Percentiles rank a stretch among this genome's conserved stretches.
phyloP scores from a whole-genome alignment of 306 rosid species.

The Arachis stenosperma region DNA sequence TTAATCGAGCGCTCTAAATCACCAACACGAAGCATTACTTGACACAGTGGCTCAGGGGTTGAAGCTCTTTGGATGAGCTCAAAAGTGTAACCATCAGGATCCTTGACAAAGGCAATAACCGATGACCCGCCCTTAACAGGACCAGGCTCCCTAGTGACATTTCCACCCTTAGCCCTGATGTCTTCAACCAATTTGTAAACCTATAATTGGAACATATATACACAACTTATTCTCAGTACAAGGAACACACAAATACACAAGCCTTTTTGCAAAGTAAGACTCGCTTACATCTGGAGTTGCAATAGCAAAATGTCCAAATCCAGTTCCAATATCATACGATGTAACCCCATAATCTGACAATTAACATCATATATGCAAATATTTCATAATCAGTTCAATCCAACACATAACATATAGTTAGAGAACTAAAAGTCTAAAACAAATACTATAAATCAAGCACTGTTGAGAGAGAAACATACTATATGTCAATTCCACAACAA shows the following conservation, averaged over 20 bases:
- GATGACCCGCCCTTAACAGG: constrained; percentile 80
- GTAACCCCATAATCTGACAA: constrained; percentile 78
- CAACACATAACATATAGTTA: constrained; percentile 2
- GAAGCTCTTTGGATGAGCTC: constrained; percentile 81
- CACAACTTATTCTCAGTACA: constrained; percentile 22
- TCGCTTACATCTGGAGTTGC: constrained; percentile 80
- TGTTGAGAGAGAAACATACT: constrained; percentile 56
- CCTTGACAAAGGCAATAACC: constrained; percentile 85
- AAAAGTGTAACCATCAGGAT: constrained; percentile 90
- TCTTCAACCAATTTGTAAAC: constrained; percentile 80
- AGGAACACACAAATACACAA: constrained; percentile 21
- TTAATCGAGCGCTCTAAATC: constrained; percentile 84
- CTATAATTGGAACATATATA: constrained; percentile 46
- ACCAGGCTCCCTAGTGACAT: constrained; percentile 84
- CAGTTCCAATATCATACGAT: constrained; percentile 88
- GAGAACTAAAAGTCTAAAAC: neutral
- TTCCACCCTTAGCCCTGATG: constrained; percentile 76
- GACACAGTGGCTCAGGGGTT: constrained; percentile 88
- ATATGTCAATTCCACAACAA: constrained; percentile 88
- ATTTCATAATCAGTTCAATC: constrained; percentile 34
- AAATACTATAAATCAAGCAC: constrained; percentile 2
- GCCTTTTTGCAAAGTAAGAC: constrained; percentile 13
- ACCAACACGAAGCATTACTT: constrained; percentile 98
- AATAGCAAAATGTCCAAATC: constrained; percentile 93
- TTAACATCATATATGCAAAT: constrained; percentile 24